phyloP scores from a whole-genome alignment of 768 basidiomycete genomes.

The Lentinula lateritia region DNA sequence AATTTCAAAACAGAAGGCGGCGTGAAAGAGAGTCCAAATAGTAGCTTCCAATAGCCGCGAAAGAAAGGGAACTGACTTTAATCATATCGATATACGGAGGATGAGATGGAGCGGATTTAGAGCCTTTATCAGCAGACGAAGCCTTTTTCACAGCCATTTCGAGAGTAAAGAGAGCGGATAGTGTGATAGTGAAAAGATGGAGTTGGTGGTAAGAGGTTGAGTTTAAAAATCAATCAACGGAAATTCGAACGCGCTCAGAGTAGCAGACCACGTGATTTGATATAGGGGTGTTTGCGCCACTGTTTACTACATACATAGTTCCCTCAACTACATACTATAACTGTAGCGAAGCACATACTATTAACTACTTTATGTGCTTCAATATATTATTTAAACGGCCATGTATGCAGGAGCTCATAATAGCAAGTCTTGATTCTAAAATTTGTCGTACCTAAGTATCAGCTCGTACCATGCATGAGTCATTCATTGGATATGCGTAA shows the following conservation, averaged over 20 bases:
- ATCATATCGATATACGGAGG: constrained; percentile 76
- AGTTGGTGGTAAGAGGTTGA: constrained; percentile 13
- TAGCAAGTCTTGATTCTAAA: too few species aligned
- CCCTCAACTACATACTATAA: too few species aligned
- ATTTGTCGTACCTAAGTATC: too few species aligned
- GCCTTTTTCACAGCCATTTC: constrained; percentile 29
- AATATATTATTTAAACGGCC: too few species aligned
- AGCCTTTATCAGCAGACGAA: constrained; percentile 42
- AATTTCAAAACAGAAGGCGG: neutral
- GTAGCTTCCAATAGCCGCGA: constrained; percentile 12
- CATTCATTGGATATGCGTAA: too few species aligned
- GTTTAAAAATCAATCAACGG: constrained; percentile 4
- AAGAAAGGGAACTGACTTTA: constrained; percentile 44
- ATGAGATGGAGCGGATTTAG: constrained; percentile 45
- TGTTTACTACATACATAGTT: too few species aligned
- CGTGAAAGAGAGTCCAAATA: neutral
- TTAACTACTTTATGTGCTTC: too few species aligned
- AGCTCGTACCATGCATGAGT: too few species aligned
- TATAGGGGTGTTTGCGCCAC: neutral
- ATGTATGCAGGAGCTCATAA: too few species aligned
- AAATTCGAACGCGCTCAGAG: neutral
- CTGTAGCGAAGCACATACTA: too few species aligned
- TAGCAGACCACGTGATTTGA: neutral
- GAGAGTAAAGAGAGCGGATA: constrained; percentile 11
- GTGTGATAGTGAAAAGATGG: constrained; percentile 15